Evolutionary conservation across 257 asterid genomes (phyloP).

Genomic region (Schizonepeta tenuifolia): DNA sequence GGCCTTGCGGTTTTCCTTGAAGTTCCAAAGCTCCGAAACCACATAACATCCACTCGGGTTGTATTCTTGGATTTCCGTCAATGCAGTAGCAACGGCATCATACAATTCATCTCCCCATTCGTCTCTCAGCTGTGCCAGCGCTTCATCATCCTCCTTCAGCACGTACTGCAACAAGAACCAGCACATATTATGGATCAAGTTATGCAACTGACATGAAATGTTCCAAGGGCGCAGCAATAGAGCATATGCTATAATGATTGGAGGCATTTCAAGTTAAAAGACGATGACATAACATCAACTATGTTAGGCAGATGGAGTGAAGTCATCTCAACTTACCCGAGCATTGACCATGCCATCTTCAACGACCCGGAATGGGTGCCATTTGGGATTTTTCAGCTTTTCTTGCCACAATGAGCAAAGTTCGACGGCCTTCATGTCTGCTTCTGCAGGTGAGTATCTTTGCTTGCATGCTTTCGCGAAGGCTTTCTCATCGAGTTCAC

Average conservation of each 20-base stretch:
- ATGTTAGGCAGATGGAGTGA: not conserved
- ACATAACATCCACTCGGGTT: constrained; percentile 60
- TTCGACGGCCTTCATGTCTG: constrained; percentile 54
- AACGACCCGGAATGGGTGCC: constrained; percentile 68
- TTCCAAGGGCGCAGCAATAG: too few species aligned
- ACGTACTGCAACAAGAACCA: constrained; percentile 31
- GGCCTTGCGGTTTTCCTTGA: too few species aligned
- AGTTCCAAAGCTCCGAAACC: constrained; percentile 60
- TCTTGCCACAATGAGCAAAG: constrained; percentile 77
- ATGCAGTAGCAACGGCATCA: constrained; percentile 44
- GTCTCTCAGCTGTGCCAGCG: constrained; percentile 38
- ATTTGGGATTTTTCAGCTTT: constrained; percentile 45
- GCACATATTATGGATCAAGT: not conserved
- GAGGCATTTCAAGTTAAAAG: too few species aligned
- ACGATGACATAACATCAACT: not conserved
- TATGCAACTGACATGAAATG: not conserved
- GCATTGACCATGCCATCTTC: constrained; percentile 34
- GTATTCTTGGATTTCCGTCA: constrained; percentile 46
- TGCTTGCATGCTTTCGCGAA: constrained; percentile 52
- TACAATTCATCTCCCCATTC: constrained; percentile 57
- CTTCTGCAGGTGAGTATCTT: constrained; percentile 54
- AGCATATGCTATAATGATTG: too few species aligned
- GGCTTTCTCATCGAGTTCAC: constrained; percentile 62
- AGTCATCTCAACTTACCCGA: constrained; percentile 41
- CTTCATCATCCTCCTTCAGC: constrained; percentile 53